phyloP scores from a whole-genome alignment of 148 eudicot species.

The Camellia lanceoleosa region DNA sequence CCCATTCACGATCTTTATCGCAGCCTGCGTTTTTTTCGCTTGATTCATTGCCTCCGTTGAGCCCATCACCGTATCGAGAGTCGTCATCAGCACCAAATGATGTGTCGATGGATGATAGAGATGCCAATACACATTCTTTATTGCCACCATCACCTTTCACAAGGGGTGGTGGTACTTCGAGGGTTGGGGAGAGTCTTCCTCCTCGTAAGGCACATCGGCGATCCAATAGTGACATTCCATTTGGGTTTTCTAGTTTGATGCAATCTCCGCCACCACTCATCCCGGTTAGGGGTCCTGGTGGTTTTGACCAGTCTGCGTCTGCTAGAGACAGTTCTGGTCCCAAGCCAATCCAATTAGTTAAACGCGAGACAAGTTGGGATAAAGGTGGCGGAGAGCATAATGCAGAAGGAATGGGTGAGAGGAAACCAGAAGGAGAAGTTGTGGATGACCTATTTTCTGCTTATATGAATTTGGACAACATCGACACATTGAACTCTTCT shows the following conservation, averaged over 20 bases:
- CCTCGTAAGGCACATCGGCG: slow-evolving; percentile 87
- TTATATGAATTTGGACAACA: slow-evolving; percentile 80
- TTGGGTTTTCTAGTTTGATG: slow-evolving; percentile 54
- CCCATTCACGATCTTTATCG: slow-evolving; percentile 79
- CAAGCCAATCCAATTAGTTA: slow-evolving; percentile 64
- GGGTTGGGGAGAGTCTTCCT: slow-evolving; percentile 66
- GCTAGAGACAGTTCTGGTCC: slow-evolving; percentile 46
- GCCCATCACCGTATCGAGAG: slow-evolving; percentile 65
- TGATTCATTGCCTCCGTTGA: slow-evolving; percentile 86
- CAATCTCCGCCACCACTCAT: slow-evolving; percentile 55
- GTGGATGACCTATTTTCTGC: slow-evolving; percentile 71
- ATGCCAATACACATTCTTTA: slow-evolving; percentile 38
- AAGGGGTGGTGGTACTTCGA: slow-evolving; percentile 34
- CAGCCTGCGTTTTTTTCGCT: slow-evolving; percentile 68
- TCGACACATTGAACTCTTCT: slow-evolving; percentile 80
- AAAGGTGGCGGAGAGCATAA: slow-evolving; percentile 34
- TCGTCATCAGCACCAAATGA: slow-evolving; percentile 28
- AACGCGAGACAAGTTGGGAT: slow-evolving; percentile 68
- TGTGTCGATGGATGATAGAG: slow-evolving; percentile 64
- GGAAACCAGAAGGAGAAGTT: slow-evolving; percentile 65
- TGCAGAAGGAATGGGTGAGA: slow-evolving; percentile 52
- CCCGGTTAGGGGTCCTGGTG: slow-evolving; percentile 36
- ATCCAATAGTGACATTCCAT: slow-evolving; percentile 88
- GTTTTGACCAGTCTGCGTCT: slow-evolving; percentile 25
- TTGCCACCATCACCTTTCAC: slow-evolving; percentile 49